Percentiles rank a stretch among this genome's conserved stretches.
phyloP scores from a whole-genome alignment of 441 rosid genomes.

The Daphne laureola region DNA sequence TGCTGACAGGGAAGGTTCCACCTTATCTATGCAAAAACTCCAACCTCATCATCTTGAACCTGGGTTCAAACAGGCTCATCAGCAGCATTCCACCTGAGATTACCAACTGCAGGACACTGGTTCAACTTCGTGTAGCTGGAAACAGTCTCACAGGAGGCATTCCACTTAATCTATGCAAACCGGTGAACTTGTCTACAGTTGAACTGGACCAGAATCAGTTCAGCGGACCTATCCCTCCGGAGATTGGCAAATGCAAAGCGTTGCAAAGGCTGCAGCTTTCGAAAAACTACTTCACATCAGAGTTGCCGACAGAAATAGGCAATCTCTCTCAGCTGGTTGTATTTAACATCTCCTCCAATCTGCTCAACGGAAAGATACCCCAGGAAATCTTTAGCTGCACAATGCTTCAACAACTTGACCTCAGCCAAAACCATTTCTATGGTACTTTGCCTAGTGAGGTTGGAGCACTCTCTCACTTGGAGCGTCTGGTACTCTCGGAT shows the following conservation, averaged over 20 bases:
- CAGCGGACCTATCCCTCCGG: constrained; percentile 58
- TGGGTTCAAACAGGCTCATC: constrained; percentile 57
- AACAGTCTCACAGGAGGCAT: constrained; percentile 61
- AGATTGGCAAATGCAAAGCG: constrained; percentile 46
- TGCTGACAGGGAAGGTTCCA: constrained; percentile 63
- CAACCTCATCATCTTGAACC: constrained; percentile 48
- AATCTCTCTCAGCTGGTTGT: constrained; percentile 55
- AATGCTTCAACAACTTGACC: constrained; percentile 84
- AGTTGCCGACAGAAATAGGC: constrained; percentile 71
- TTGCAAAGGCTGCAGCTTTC: constrained; percentile 72
- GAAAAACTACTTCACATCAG: constrained; percentile 46
- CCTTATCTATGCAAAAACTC: constrained; percentile 49
- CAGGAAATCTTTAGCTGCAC: constrained; percentile 55
- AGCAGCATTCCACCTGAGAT: constrained; percentile 63
- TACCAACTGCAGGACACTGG: constrained; percentile 51
- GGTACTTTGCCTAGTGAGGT: constrained; percentile 55
- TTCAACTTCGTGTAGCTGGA: constrained; percentile 55
- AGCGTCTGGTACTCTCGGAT: constrained; percentile 76
- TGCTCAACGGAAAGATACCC: constrained; percentile 62
- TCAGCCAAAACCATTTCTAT: constrained; percentile 56
- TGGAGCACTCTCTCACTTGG: constrained; percentile 64
- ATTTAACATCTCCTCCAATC: constrained; percentile 76
- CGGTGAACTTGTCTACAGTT: constrained; percentile 51
- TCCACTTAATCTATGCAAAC: constrained; percentile 61
- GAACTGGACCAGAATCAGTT: constrained; percentile 70